phyloP scores from a whole-genome alignment of 345 rosid genomes.

The Hirschfeldia incana region DNA sequence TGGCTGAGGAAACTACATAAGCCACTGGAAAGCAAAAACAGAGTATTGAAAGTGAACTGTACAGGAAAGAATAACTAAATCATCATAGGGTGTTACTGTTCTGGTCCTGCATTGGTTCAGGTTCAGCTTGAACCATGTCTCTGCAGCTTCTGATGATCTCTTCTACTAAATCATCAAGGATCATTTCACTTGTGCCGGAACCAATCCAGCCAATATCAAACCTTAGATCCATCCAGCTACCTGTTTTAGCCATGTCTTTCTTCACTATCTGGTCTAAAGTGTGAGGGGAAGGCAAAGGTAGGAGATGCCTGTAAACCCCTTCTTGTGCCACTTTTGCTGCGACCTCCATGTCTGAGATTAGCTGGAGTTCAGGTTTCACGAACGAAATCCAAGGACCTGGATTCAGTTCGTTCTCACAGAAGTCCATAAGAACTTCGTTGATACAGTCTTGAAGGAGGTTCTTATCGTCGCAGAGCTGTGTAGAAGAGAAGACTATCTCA shows the following conservation, averaged over 20 bases:
- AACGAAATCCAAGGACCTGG: constrained; percentile 58
- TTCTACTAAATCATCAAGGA: constrained; percentile 66
- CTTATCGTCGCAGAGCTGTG: constrained; percentile 52
- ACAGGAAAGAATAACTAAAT: constrained; percentile 26
- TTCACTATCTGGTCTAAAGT: constrained; percentile 74
- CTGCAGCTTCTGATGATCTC: constrained; percentile 47
- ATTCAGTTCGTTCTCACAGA: constrained; percentile 41
- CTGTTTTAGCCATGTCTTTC: constrained; percentile 71
- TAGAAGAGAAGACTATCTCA: constrained; percentile 53
- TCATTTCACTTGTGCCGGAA: constrained; percentile 52
- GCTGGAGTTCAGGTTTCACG: constrained; percentile 52
- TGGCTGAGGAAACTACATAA: neutral
- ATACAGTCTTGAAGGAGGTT: constrained; percentile 68
- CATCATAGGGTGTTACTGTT: constrained; percentile 6
- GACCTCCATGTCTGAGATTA: constrained; percentile 50
- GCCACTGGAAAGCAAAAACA: neutral
- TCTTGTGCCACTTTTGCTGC: constrained; percentile 57
- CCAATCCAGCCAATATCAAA: constrained; percentile 51
- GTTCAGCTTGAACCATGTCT: constrained; percentile 19
- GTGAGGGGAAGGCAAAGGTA: constrained; percentile 65
- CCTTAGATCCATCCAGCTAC: constrained; percentile 79
- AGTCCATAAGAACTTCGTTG: constrained; percentile 73
- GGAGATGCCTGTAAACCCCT: constrained; percentile 71
- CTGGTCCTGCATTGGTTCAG: constrained; percentile 18
- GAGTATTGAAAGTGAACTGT: constrained; percentile 24